phyloP scores from a whole-genome alignment of 2,329 filamentous ascomycete species.

The Curvularia hawaiiensis region DNA sequence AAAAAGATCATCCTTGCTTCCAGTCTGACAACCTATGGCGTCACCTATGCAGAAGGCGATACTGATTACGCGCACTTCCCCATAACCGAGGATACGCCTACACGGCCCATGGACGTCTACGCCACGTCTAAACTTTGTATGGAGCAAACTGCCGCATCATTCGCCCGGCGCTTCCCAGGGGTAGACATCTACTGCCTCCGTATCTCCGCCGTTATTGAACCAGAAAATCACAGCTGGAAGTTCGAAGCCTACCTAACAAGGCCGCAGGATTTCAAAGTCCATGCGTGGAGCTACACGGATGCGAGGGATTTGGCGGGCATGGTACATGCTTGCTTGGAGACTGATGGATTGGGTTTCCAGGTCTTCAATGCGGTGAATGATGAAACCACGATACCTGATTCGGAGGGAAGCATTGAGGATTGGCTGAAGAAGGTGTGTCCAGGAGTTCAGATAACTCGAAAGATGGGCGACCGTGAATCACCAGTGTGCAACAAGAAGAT shows the following conservation, averaged over 20 bases:
- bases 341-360: slow-evolving; percentile 63
- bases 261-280: slow-evolving; percentile 58
- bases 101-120: slow-evolving; percentile 64
- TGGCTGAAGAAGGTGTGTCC: slow-evolving; percentile 58
- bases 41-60: slow-evolving; percentile 62
- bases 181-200: slow-evolving; percentile 64
- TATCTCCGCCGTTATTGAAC: slow-evolving; percentile 65
- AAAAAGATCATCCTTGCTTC: slow-evolving; percentile 59
- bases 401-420: slow-evolving; percentile 49
- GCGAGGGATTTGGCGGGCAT: slow-evolving; percentile 65
- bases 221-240: slow-evolving; percentile 58
- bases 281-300: slow-evolving; percentile 67
- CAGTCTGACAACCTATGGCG: slow-evolving; percentile 63
- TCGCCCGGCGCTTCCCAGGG: slow-evolving; percentile 57
- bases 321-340: slow-evolving; percentile 59
- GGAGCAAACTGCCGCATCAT: slow-evolving; percentile 60
- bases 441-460: slow-evolving; percentile 54
- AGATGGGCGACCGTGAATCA: slow-evolving; percentile 61
- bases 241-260: slow-evolving; percentile 56
- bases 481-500: slow-evolving; percentile 66
- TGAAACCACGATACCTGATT: slow-evolving; percentile 54
- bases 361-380: slow-evolving; percentile 68
- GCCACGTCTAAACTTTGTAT: slow-evolving; percentile 64
- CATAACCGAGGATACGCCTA: slow-evolving; percentile 62
- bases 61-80: slow-evolving; percentile 62